phyloP scores from a whole-genome alignment of 2,329 filamentous ascomycete species.

The Neofusicoccum kwambonambiense region DNA sequence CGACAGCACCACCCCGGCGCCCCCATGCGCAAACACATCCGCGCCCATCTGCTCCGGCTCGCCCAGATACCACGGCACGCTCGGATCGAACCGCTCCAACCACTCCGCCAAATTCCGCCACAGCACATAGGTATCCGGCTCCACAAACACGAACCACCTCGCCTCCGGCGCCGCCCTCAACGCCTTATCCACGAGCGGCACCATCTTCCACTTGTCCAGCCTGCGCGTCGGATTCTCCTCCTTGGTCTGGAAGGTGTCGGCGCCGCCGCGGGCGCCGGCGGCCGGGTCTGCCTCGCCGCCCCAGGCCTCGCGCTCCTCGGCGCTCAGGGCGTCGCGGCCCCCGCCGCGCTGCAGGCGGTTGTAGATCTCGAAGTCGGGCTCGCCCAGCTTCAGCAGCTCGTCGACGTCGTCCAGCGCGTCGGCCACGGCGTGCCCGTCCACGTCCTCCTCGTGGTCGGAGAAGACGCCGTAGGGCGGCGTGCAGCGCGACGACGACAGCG shows the following conservation, averaged over 20 bases:
- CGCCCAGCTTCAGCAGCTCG: constrained; percentile 28
- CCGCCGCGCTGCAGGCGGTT: constrained; percentile 30
- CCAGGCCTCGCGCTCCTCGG: constrained; percentile 7
- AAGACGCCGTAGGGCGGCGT: constrained; percentile 36
- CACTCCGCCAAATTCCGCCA: constrained; percentile 55
- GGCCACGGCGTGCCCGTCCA: constrained; percentile 34
- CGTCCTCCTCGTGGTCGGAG: constrained; percentile 37
- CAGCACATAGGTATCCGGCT: constrained; percentile 58
- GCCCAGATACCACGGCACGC: constrained; percentile 52
- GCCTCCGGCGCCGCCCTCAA: constrained; percentile 44
- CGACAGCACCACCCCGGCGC: constrained; percentile 54
- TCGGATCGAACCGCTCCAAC: constrained; percentile 51
- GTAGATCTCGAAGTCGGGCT: constrained; percentile 39
- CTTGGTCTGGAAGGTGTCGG: not conserved
- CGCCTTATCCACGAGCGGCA: constrained; percentile 37
- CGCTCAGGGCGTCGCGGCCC: constrained; percentile 28
- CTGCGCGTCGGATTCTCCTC: constrained; percentile 24
- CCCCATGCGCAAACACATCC: constrained; percentile 53
- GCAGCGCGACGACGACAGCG: constrained; percentile 31
- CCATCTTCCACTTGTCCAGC: constrained; percentile 41
- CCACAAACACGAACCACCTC: constrained; percentile 61
- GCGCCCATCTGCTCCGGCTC: constrained; percentile 54
- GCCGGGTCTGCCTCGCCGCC: not conserved
- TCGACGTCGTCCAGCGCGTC: constrained; percentile 38
- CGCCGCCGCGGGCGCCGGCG: not conserved